A percentile compares a stretch with the other conserved stretches of the same genome.
These are phyloP conservation scores for Colletotrichum cordylinicola DNA, from an alignment of 2,329 filamentous ascomycete species.

Conservation along the genomic window DNA sequence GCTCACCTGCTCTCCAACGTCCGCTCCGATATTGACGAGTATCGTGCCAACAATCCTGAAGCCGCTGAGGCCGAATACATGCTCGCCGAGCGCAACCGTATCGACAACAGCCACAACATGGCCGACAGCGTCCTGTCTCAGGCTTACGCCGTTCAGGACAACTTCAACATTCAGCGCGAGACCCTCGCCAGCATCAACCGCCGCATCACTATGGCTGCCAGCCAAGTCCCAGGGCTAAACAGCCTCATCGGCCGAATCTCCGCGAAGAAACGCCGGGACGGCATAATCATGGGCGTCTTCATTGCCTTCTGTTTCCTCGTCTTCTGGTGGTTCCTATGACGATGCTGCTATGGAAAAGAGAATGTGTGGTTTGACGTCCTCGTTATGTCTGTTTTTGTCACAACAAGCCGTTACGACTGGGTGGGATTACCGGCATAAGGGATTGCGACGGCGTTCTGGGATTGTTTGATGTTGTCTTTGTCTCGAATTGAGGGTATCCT, in stretches of 20 bases:
- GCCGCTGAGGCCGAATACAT: conserved; percentile 95
- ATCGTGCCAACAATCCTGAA: conserved; percentile 81
- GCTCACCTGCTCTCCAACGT: conserved; percentile 92
- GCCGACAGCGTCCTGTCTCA: conserved; percentile 91
- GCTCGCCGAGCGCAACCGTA: conserved; percentile 83
- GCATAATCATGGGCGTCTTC: conserved; percentile 89
- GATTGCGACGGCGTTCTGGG: conserved; percentile 23
- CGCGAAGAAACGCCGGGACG: conserved; percentile 92
- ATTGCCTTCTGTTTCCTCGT: conserved; percentile 91
- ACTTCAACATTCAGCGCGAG: conserved; percentile 85
- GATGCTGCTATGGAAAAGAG: conserved; percentile 26
- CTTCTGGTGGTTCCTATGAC: conserved; percentile 77
- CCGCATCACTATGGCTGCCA: conserved; percentile 86
- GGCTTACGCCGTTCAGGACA: conserved; percentile 96
- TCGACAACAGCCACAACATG: conserved; percentile 90
- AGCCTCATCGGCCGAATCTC: conserved; percentile 91
- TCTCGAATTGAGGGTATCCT: conserved; percentile 20
- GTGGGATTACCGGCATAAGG: conserved; percentile 20
- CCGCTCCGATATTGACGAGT: conserved; percentile 88
- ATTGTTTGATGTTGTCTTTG: not conserved
- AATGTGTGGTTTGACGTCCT: not conserved
- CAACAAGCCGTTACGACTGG: conserved; percentile 18
- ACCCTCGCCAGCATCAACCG: conserved; percentile 88
- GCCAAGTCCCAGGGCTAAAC: conserved; percentile 92
- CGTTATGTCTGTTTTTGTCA: conserved; percentile 9